These are phyloP conservation scores for Podospora conica DNA, from an alignment of 495 filamentous ascomycete genomes.

Conservation along the genomic window DNA sequence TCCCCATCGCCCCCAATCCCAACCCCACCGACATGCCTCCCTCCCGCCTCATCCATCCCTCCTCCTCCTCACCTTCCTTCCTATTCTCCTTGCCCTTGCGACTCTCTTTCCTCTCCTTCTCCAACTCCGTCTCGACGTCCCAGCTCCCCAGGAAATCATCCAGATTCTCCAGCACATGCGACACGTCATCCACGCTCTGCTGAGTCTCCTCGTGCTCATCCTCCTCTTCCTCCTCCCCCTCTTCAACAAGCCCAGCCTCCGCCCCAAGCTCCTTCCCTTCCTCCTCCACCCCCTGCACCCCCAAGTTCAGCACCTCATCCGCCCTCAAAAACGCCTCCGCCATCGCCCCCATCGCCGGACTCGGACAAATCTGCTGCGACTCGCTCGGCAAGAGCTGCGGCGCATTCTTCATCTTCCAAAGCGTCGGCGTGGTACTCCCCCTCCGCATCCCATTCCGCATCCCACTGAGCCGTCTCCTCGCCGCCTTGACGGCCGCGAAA, in stretches of 20 bases:
- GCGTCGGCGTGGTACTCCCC: neutral
- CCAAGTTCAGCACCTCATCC: constrained; percentile 7
- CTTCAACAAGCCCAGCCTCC: neutral
- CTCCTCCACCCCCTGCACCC: neutral
- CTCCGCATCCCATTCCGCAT: neutral
- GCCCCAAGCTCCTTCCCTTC: neutral
- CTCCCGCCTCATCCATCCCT: neutral
- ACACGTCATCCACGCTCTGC: constrained; percentile 32
- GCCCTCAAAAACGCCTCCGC: constrained; percentile 31
- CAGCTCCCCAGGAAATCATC: constrained; percentile 36
- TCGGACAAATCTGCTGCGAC: constrained; percentile 33
- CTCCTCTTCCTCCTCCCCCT: constrained; percentile 5
- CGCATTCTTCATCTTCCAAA: neutral
- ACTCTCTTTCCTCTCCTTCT: constrained; percentile 13
- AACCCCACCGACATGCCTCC: neutral
- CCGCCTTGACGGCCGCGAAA: constrained; percentile 30
- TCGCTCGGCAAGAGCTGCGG: constrained; percentile 32
- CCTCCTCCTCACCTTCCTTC: neutral
- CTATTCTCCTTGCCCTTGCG: constrained; percentile 2
- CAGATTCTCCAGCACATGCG: constrained; percentile 36
- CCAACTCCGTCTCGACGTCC: constrained; percentile 37
- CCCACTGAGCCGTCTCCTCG: constrained; percentile 4
- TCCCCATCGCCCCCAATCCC: neutral
- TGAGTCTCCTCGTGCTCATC: constrained; percentile 9
- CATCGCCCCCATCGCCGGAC: constrained; percentile 37